Percentiles rank a stretch among this genome's conserved stretches.
These are phyloP conservation scores for Phytophthora aleatoria DNA, from an alignment of 352 stramenopile species.

Conservation along the genomic window DNA sequence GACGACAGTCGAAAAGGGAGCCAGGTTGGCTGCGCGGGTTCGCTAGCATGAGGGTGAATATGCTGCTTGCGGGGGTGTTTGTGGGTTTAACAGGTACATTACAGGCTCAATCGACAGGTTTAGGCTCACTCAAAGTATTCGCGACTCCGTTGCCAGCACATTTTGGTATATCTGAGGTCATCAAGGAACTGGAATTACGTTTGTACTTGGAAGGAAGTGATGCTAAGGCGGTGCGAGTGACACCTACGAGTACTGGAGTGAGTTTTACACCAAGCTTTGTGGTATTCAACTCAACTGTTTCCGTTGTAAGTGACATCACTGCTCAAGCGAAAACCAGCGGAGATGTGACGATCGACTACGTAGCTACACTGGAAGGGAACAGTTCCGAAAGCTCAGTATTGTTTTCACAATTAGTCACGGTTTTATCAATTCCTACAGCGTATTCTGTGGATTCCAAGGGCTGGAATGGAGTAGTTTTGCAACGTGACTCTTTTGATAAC, in stretches of 20 bases:
- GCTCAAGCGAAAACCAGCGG: slow-evolving; percentile 28
- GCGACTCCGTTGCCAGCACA: slow-evolving; percentile 38
- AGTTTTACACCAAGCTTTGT: slow-evolving; percentile 40
- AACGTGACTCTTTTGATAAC: slow-evolving; percentile 68
- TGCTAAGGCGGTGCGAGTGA: slow-evolving; percentile 31
- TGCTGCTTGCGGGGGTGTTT: slow-evolving; percentile 5
- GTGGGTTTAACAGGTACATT: not conserved
- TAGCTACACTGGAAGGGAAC: slow-evolving; percentile 20
- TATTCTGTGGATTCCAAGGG: slow-evolving; percentile 40
- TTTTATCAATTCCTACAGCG: slow-evolving; percentile 41
- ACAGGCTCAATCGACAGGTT: not conserved
- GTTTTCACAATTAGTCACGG: slow-evolving; percentile 30
- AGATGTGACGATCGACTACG: slow-evolving; percentile 40
- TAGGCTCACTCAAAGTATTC: slow-evolving; percentile 36
- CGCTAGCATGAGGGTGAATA: slow-evolving; percentile 3
- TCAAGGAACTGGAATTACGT: slow-evolving; percentile 47
- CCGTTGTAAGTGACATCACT: slow-evolving; percentile 14
- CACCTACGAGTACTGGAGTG: slow-evolving; percentile 34
- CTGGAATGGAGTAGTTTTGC: slow-evolving; percentile 57
- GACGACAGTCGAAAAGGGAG: no score
- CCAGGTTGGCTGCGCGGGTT: no score
- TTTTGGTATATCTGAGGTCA: slow-evolving; percentile 40
- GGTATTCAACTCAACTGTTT: slow-evolving; percentile 21
- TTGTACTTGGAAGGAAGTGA: slow-evolving; percentile 37
- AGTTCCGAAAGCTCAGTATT: slow-evolving; percentile 12